A percentile compares a stretch with the other conserved stretches of the same genome.
Conservation (phyloP, 176 grass and related monocot genomes). For the Urochloa ruziziensis region DNA sequence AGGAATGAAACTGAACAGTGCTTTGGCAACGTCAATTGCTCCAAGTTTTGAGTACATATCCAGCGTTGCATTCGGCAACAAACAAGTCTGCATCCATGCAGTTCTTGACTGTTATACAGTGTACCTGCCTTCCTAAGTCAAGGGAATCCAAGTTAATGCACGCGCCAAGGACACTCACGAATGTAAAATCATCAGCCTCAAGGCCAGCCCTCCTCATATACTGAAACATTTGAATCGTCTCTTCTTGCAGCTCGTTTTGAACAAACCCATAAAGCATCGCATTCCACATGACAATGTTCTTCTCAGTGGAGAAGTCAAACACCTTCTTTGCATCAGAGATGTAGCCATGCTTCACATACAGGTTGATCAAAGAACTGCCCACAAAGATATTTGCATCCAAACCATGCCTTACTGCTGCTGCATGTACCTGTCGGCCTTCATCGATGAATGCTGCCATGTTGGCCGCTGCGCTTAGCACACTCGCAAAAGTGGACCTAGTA, state of each 20-base stretch:
- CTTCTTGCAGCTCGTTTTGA: slow-evolving; percentile 50
- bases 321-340: slow-evolving; percentile 47
- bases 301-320: slow-evolving; percentile 50
- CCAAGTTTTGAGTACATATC: slow-evolving; percentile 78
- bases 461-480: slow-evolving; percentile 58
- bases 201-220: slow-evolving; percentile 43
- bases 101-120: slow-evolving; percentile 54
- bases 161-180: slow-evolving; percentile 51
- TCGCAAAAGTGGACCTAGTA: slow-evolving; percentile 61
- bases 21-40: slow-evolving; percentile 39
- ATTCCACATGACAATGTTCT: slow-evolving; percentile 79
- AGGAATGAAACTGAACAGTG: slow-evolving; percentile 49
- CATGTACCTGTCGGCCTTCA: slow-evolving; percentile 52
- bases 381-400: slow-evolving; percentile 67
- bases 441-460: slow-evolving; percentile 26
- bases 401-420: slow-evolving; percentile 41
- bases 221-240: slow-evolving; percentile 46
- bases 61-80: slow-evolving; percentile 63
- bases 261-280: slow-evolving; percentile 55
- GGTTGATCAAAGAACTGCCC: slow-evolving; percentile 68
- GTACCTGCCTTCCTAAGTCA: slow-evolving; percentile 55
- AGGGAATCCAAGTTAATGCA: slow-evolving; percentile 35
- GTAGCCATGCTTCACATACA: slow-evolving; percentile 53
- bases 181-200: slow-evolving; percentile 61
- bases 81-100: slow-evolving; percentile 45